Evolutionary conservation across 2,329 filamentous ascomycete species (phyloP).

Genomic region (Apiospora kogelbergensis): DNA sequence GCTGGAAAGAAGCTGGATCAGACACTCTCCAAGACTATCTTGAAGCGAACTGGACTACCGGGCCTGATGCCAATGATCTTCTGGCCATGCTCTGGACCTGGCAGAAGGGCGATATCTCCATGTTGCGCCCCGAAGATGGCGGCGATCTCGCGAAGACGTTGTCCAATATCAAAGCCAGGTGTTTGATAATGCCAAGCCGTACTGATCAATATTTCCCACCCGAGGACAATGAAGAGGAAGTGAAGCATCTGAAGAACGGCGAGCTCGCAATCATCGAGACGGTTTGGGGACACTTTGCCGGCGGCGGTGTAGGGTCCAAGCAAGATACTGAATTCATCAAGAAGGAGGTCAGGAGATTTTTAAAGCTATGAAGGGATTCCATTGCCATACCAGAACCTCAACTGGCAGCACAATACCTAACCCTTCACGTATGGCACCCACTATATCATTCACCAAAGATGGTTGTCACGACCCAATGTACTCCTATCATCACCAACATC

Average conservation of each 20-base stretch:
- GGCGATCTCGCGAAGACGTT: slow-evolving; percentile 34
- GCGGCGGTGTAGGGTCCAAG: slow-evolving; percentile 27
- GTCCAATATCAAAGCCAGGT: slow-evolving; percentile 33
- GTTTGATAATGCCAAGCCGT: slow-evolving; percentile 37
- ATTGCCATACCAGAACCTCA: neutral
- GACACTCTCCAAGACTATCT: slow-evolving; percentile 20
- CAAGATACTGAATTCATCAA: slow-evolving; percentile 24
- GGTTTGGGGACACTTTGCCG: slow-evolving; percentile 41
- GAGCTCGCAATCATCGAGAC: slow-evolving; percentile 33
- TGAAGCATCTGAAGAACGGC: slow-evolving; percentile 31
- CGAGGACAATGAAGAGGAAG: slow-evolving; percentile 37
- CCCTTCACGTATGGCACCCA: neutral
- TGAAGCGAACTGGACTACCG: slow-evolving; percentile 23
- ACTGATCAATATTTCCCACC: slow-evolving; percentile 42
- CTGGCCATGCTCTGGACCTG: slow-evolving; percentile 38
- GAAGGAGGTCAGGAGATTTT: slow-evolving; percentile 7
- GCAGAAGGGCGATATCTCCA: slow-evolving; percentile 38
- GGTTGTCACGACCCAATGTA: neutral
- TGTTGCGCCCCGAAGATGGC: slow-evolving; percentile 25
- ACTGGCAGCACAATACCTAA: neutral
- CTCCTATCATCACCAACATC: neutral
- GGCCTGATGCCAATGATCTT: slow-evolving; percentile 36
- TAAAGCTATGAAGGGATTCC: neutral
- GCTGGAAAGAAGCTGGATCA: slow-evolving; percentile 34
- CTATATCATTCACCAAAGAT: neutral